A percentile compares a stretch with the other conserved stretches of the same genome.
phyloP scores from a whole-genome alignment of 345 rosid species.

The Syzygium grande region DNA sequence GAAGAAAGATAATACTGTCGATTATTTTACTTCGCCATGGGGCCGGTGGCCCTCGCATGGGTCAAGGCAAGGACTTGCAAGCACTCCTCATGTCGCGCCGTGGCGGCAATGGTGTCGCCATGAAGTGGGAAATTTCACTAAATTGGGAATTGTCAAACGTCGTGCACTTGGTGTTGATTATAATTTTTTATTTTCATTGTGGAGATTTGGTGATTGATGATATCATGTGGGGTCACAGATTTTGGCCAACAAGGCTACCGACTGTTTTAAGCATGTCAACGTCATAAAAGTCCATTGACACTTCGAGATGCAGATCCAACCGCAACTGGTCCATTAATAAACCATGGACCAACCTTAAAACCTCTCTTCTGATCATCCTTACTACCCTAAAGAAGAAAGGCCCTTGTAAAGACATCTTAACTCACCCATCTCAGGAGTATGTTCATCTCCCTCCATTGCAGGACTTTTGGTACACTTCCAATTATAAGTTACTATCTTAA shows the following conservation, averaged over 20 bases:
- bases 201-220: too few relatives aligned
- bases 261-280: not conserved
- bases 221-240: too few relatives aligned
- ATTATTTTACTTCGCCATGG: rapidly evolving
- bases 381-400: rapidly evolving
- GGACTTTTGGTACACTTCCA: not conserved
- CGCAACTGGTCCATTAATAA: too few relatives aligned
- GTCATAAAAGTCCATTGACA: not conserved
- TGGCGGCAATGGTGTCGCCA: too few relatives aligned
- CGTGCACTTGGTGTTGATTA: too few relatives aligned
- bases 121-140: too few relatives aligned
- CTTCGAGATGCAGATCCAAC: too few relatives aligned
- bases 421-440: not conserved
- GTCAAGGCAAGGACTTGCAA: not conserved
- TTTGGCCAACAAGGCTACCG: too few relatives aligned
- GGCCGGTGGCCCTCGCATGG: rapidly evolving
- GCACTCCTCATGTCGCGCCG: not conserved
- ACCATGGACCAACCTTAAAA: too few relatives aligned
- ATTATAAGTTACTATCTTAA: not conserved
- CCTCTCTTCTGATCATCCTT: not conserved
- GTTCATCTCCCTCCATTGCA: not conserved
- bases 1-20: rapidly evolving
- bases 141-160: too few relatives aligned
- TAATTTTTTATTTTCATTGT: too few relatives aligned
- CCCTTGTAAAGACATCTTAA: not conserved